A percentile compares a stretch with the other conserved stretches of the same genome.
Evolutionary conservation across 2,329 filamentous ascomycete genomes (phyloP).

Genomic region (Exophiala sp.): DNA sequence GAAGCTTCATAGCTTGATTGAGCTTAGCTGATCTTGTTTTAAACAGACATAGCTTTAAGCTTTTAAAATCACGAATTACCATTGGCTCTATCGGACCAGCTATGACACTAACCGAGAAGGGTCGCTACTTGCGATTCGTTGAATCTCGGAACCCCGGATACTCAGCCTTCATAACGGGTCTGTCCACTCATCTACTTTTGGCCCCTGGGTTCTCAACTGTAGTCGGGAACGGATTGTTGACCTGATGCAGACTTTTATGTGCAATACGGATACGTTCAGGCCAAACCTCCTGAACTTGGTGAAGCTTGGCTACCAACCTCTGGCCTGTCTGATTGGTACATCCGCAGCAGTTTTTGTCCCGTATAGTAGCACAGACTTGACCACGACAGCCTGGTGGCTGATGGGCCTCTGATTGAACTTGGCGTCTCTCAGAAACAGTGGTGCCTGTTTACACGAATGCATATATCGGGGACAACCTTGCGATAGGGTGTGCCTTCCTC

Average conservation of each 20-base stretch:
- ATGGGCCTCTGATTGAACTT: neutral
- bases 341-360: neutral
- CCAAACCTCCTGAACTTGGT: no score
- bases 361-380: neutral
- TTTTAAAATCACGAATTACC: neutral
- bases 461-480: slow-evolving; percentile 9
- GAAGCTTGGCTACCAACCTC: neutral
- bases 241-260: no score
- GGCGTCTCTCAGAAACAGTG: slow-evolving; percentile 4
- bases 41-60: no score
- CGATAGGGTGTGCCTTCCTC: neutral
- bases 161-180: neutral
- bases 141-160: no score
- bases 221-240: no score
- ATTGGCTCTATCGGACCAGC: neutral
- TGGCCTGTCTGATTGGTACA: neutral
- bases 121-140: slow-evolving; percentile 5
- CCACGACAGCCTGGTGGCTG: slow-evolving; percentile 15
- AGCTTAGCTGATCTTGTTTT: no score
- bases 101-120: slow-evolving; percentile 1
- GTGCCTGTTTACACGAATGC: slow-evolving; percentile 4
- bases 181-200: neutral
- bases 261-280: neutral
- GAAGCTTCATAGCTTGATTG: no score
- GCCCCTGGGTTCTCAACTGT: no score